phyloP scores from a whole-genome alignment of 768 basidiomycete species.

The Rhodosporidiobolus sp. region DNA sequence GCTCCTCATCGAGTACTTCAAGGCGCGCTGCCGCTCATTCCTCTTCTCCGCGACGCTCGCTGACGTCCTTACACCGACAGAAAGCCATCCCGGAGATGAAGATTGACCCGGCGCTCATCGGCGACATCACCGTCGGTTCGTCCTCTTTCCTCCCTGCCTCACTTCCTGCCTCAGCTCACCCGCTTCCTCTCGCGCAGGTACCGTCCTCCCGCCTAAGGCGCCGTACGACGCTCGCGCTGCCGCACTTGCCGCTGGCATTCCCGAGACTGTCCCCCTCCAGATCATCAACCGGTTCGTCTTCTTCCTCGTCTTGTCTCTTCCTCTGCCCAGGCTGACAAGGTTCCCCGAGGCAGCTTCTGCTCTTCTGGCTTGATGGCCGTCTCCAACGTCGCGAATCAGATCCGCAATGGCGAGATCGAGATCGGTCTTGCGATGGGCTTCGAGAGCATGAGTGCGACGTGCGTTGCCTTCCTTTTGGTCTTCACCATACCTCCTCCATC shows the following conservation, averaged over 20 bases:
- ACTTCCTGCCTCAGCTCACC: background rate
- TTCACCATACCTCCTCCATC: background rate
- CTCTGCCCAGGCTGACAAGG: background rate
- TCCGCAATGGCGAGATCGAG: slow-evolving; percentile 73
- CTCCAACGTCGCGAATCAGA: slow-evolving; percentile 76
- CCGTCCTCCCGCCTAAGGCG: slow-evolving; percentile 78
- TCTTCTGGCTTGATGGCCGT: slow-evolving; percentile 80
- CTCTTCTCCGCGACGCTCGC: background rate
- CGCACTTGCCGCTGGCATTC: slow-evolving; percentile 78
- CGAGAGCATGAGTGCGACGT: slow-evolving; percentile 74
- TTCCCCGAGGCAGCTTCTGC: slow-evolving; percentile 57
- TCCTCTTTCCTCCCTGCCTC: background rate
- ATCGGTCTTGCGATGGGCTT: slow-evolving; percentile 84
- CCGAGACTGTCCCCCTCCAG: slow-evolving; percentile 64
- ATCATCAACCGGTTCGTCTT: slow-evolving; percentile 66
- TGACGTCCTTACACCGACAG: background rate
- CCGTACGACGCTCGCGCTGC: slow-evolving; percentile 84
- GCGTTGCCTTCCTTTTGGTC: slow-evolving; percentile 35
- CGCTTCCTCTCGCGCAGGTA: slow-evolving; percentile 58
- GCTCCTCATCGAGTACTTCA: slow-evolving; percentile 38
- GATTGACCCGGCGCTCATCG: slow-evolving; percentile 74
- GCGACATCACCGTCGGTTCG: slow-evolving; percentile 60
- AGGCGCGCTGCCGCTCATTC: background rate
- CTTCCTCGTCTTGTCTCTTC: background rate
- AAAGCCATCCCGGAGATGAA: slow-evolving; percentile 33